Evolutionary conservation across 2,329 filamentous ascomycete species (phyloP).

Genomic region (Ophiostoma novo-ulmi): DNA sequence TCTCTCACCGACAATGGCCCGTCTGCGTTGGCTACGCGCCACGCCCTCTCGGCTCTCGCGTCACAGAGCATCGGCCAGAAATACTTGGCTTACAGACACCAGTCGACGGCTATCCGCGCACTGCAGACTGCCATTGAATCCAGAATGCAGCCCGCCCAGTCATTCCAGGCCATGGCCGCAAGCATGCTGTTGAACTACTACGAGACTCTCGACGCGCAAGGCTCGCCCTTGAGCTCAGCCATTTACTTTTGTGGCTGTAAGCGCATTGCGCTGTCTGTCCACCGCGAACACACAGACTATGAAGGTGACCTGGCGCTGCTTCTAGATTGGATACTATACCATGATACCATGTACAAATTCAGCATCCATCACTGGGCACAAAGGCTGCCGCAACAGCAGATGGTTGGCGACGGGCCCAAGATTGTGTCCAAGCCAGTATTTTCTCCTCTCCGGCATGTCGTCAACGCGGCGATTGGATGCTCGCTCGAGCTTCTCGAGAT

Average conservation of each 20-base stretch:
- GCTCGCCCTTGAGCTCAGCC: slow-evolving; percentile 20
- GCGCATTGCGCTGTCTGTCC: slow-evolving; percentile 22
- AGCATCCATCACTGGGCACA: slow-evolving; percentile 28
- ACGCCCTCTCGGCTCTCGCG: slow-evolving; percentile 26
- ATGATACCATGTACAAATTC: slow-evolving; percentile 28
- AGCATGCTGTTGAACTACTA: slow-evolving; percentile 28
- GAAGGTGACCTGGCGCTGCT: slow-evolving; percentile 27
- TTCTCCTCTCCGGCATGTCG: slow-evolving; percentile 25
- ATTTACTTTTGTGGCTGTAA: slow-evolving; percentile 28
- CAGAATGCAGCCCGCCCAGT: slow-evolving; percentile 5
- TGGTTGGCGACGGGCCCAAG: slow-evolving; percentile 19
- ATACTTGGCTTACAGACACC: slow-evolving; percentile 21
- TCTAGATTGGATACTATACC: slow-evolving; percentile 29
- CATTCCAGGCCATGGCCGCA: slow-evolving; percentile 27
- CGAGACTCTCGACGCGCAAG: slow-evolving; percentile 23
- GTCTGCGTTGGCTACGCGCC: slow-evolving; percentile 24
- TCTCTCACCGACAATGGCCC: slow-evolving; percentile 26
- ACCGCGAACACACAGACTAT: slow-evolving; percentile 24
- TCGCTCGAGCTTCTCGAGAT: slow-evolving; percentile 27
- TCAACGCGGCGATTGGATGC: slow-evolving; percentile 24
- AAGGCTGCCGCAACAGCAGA: slow-evolving; percentile 18
- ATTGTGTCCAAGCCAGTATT: slow-evolving; percentile 26
- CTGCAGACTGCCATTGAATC: slow-evolving; percentile 23
- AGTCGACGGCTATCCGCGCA: slow-evolving; percentile 19
- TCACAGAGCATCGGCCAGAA: slow-evolving; percentile 24